phyloP scores from a whole-genome alignment of 2,329 filamentous ascomycete species.

The Alternaria tenuissima region DNA sequence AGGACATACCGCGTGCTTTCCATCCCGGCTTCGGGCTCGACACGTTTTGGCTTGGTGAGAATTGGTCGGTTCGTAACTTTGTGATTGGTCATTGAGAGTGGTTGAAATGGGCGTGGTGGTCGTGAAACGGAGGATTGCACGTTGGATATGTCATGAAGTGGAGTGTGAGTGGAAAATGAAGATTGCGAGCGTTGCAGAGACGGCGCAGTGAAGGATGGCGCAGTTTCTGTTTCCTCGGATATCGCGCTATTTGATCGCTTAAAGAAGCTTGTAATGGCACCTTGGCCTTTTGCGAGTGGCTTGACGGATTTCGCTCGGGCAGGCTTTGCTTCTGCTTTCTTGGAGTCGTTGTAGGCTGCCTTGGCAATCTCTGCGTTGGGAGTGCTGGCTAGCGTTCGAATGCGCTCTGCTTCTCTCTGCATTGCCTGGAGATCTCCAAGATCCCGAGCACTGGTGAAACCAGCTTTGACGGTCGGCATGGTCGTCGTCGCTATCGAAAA shows the following conservation, averaged over 20 bases:
- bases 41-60: constrained; percentile 38
- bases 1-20: constrained; percentile 57
- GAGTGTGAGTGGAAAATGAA: constrained; percentile 20
- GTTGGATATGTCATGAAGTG: constrained; percentile 48
- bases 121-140: constrained; percentile 20
- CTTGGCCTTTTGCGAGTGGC: constrained; percentile 58
- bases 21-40: constrained; percentile 29
- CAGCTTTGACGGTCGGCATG: constrained; percentile 29
- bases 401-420: constrained; percentile 48
- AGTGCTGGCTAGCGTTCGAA: constrained; percentile 33
- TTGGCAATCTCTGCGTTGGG: constrained; percentile 31
- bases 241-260: constrained; percentile 37
- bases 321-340: constrained; percentile 31
- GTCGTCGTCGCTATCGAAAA: constrained; percentile 41
- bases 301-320: constrained; percentile 33
- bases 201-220: constrained; percentile 9
- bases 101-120: constrained; percentile 29
- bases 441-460: constrained; percentile 52
- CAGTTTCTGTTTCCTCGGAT: constrained; percentile 20
- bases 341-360: constrained; percentile 35
- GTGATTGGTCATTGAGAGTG: constrained; percentile 40
- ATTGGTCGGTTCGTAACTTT: constrained; percentile 46
- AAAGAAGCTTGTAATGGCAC: constrained; percentile 63
- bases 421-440: constrained; percentile 47
- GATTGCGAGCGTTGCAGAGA: constrained; percentile 34